Percentiles rank a stretch among this genome's conserved stretches.
Conservation (phyloP, 1,284 basidiomycete species). For the Cutaneotrichosporon sp. region DNA sequence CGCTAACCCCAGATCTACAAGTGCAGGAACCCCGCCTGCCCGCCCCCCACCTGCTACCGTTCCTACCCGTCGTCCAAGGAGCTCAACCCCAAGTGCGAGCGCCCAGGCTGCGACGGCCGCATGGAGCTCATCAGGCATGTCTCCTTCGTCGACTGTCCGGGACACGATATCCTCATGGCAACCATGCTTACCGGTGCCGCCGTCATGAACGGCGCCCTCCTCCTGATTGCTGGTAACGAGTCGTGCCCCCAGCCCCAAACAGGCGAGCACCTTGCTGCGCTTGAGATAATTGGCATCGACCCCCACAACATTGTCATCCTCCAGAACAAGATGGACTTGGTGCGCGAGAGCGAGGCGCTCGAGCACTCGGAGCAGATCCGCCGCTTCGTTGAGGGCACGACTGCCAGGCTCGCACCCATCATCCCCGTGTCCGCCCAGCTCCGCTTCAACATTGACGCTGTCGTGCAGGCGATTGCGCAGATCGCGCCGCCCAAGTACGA, state of each 20-base stretch:
- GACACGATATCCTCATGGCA: slow-evolving; percentile 93
- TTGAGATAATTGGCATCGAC: slow-evolving; percentile 95
- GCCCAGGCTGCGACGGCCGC: slow-evolving; percentile 81
- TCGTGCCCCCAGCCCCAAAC: slow-evolving; percentile 99
- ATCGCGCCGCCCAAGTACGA: slow-evolving; percentile 93
- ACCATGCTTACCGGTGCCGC: slow-evolving; percentile 99
- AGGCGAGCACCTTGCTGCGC: slow-evolving; percentile 94
- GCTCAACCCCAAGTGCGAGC: slow-evolving; percentile 86
- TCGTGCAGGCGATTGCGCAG: slow-evolving; percentile 96
- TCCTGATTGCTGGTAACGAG: slow-evolving; percentile 96
- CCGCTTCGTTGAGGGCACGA: slow-evolving; percentile 92
- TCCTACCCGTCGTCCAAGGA: slow-evolving; percentile 94
- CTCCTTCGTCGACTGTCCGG: slow-evolving; percentile 83
- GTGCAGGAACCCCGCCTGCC: slow-evolving; percentile 90
- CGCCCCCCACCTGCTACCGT: slow-evolving; percentile 87
- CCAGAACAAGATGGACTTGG: slow-evolving; percentile 96
- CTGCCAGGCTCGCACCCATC: slow-evolving; percentile 94
- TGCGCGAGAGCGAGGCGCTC: slow-evolving; percentile 83
- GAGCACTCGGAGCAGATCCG: slow-evolving; percentile 92
- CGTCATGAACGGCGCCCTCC: slow-evolving; percentile 96
- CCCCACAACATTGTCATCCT: slow-evolving; percentile 92
- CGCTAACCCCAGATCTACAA: slow-evolving; percentile 77
- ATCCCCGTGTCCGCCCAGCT: slow-evolving; percentile 98
- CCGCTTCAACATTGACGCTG: slow-evolving; percentile 99
- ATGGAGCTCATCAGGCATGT: slow-evolving; percentile 92